Conservation (phyloP, 78 protist genomes). For the Tieghemostelium lacteum region DNA sequence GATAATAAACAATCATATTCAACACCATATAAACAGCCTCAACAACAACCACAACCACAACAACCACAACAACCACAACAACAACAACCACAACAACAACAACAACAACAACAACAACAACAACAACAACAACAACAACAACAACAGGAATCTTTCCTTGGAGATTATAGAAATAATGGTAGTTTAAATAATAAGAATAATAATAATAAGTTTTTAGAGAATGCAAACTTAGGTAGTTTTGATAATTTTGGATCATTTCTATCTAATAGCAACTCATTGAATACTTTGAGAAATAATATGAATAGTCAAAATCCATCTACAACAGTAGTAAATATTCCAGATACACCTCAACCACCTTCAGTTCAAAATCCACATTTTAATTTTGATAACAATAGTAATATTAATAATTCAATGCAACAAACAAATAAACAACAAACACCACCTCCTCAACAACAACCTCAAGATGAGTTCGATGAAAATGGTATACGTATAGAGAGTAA, state of each 20-base stretch:
- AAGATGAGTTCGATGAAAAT: background rate
- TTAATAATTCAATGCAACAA: background rate
- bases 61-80: too few relatives aligned
- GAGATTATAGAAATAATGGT: slow-evolving; percentile 4
- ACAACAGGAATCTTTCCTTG: background rate
- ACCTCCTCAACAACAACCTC: background rate
- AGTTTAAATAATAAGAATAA: background rate
- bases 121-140: background rate
- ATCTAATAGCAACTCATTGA: background rate
- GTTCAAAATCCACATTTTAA: background rate
- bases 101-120: too few relatives aligned
- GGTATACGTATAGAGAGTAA: background rate
- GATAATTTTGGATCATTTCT: background rate
- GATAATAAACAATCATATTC: too few relatives aligned
- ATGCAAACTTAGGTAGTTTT: background rate
- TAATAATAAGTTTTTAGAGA: background rate
- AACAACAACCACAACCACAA: too few relatives aligned
- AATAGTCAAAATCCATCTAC: background rate
- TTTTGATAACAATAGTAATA: too few relatives aligned
- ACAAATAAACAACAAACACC: background rate
- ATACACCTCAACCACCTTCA: background rate
- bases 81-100: too few relatives aligned
- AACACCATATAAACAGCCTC: too few relatives aligned
- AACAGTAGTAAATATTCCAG: background rate
- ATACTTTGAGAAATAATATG: background rate